Percentiles rank a stretch among this genome's conserved stretches.
phyloP scores from a whole-genome alignment of 108 stramenopile species.

The Skeletonema potamos region DNA sequence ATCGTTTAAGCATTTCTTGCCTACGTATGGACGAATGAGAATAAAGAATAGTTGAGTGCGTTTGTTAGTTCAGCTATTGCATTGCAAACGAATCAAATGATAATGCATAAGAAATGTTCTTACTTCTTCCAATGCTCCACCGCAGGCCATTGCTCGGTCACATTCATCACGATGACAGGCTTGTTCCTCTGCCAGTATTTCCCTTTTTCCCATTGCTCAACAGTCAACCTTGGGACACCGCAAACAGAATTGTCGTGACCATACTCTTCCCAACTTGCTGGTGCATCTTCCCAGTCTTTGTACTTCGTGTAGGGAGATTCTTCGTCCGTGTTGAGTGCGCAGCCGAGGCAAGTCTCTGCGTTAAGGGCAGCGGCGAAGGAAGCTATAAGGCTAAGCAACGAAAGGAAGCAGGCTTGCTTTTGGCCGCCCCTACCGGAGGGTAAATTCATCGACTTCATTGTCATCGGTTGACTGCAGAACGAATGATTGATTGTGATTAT shows the following conservation, averaged over 20 bases:
- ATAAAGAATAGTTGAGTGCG: not conserved
- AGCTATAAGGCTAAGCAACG: not conserved
- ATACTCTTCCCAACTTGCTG: conserved; percentile 27
- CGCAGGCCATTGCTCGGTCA: conserved; percentile 31
- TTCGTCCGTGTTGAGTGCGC: not conserved
- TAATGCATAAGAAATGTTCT: not conserved
- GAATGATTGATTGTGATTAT: too few relatives aligned
- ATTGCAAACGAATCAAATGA: not conserved
- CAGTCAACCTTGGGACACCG: conserved; percentile 25
- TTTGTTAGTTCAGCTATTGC: not conserved
- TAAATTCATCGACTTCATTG: not conserved
- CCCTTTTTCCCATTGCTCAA: conserved; percentile 35
- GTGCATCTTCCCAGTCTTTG: conserved; percentile 34
- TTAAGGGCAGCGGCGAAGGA: not conserved
- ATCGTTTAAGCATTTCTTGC: conserved; percentile 37
- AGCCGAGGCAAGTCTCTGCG: not conserved
- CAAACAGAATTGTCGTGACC: conserved; percentile 42
- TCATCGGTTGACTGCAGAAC: not conserved
- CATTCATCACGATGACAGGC: conserved; percentile 42
- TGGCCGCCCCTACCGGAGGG: not conserved
- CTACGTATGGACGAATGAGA: conserved; percentile 1
- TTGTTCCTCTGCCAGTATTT: conserved; percentile 31
- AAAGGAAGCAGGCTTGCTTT: not conserved
- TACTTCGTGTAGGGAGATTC: conserved; percentile 1
- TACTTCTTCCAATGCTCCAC: conserved; percentile 41